Conservation (phyloP, 179 eudicot species). For the Drosera spatulata region DNA sequence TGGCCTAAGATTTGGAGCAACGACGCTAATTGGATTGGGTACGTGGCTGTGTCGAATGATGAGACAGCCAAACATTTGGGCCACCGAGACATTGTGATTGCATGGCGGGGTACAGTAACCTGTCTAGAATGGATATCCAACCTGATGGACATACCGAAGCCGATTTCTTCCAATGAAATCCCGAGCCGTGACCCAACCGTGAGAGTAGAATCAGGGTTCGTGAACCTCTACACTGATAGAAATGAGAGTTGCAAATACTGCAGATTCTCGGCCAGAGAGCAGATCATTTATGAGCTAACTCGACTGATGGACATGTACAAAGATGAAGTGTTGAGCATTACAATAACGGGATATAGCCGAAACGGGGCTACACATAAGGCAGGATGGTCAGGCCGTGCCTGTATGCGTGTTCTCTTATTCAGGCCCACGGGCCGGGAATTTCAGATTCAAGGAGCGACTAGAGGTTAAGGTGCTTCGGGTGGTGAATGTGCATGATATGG, state of each 20-base stretch:
- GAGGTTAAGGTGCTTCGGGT: constrained; percentile 24
- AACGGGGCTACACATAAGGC: constrained; percentile 19
- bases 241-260: constrained; percentile 47
- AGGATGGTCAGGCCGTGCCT: constrained; percentile 14
- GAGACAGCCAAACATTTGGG: constrained; percentile 48
- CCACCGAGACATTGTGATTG: constrained; percentile 60
- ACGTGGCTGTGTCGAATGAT: constrained; percentile 53
- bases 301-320: constrained; percentile 20
- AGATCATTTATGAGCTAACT: constrained; percentile 26
- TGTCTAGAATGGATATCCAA: constrained; percentile 85
- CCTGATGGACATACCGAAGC: constrained; percentile 54
- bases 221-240: constrained; percentile 62
- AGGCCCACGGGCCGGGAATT: constrained; percentile 48
- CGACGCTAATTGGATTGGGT: constrained; percentile 93
- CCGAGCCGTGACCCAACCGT: constrained; percentile 13
- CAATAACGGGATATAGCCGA: constrained; percentile 41
- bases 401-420: constrained; percentile 32
- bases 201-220: constrained; percentile 77
- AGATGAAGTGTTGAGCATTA: constrained; percentile 31
- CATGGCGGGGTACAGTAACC: constrained; percentile 78
- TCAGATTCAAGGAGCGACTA: constrained; percentile 27
- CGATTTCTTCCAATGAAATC: constrained; percentile 51
- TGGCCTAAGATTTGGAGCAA: constrained; percentile 63
- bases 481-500: constrained; percentile 44
- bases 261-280: constrained; percentile 44